These are phyloP conservation scores for Clarireedia hainanense DNA, from an alignment of 2,329 filamentous ascomycete genomes.

Conservation along the genomic window DNA sequence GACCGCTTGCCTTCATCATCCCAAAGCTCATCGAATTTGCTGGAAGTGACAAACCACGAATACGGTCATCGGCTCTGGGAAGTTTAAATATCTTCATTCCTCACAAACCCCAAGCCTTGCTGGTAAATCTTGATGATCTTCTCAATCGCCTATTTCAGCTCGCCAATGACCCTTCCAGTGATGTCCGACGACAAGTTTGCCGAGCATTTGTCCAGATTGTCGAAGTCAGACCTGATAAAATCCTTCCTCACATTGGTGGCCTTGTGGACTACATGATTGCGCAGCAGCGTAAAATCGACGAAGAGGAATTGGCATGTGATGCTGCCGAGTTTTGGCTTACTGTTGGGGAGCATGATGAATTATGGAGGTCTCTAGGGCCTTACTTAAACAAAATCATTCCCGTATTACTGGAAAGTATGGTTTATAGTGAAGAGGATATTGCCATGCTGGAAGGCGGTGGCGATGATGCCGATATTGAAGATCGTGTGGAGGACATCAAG, in stretches of 20 bases:
- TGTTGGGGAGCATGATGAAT: conserved; percentile 75
- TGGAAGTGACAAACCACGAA: conserved; percentile 64
- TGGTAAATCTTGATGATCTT: conserved; percentile 72
- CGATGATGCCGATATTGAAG: conserved; percentile 86
- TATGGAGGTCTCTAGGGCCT: conserved; percentile 69
- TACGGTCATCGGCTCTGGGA: conserved; percentile 71
- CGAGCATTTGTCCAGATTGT: conserved; percentile 88
- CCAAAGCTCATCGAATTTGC: conserved; percentile 88
- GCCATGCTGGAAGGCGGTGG: conserved; percentile 74
- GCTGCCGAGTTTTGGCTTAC: conserved; percentile 97
- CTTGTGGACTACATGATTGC: conserved; percentile 88
- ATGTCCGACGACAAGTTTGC: conserved; percentile 89
- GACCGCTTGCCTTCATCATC: conserved; percentile 79
- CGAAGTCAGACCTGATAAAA: conserved; percentile 82
- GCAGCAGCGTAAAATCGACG: conserved; percentile 74
- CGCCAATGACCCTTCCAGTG: conserved; percentile 65
- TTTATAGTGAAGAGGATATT: conserved; percentile 93
- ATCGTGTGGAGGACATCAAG: conserved; percentile 83
- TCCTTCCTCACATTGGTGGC: conserved; percentile 78
- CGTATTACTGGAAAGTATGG: conserved; percentile 86
- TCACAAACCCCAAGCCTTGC: conserved; percentile 72
- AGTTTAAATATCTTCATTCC: conserved; percentile 90
- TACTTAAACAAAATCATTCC: conserved; percentile 82
- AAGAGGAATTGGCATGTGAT: conserved; percentile 85
- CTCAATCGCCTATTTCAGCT: conserved; percentile 77